Conservation (phyloP, 2,329 filamentous ascomycete genomes). For the Colletotrichum ledebouriae region DNA sequence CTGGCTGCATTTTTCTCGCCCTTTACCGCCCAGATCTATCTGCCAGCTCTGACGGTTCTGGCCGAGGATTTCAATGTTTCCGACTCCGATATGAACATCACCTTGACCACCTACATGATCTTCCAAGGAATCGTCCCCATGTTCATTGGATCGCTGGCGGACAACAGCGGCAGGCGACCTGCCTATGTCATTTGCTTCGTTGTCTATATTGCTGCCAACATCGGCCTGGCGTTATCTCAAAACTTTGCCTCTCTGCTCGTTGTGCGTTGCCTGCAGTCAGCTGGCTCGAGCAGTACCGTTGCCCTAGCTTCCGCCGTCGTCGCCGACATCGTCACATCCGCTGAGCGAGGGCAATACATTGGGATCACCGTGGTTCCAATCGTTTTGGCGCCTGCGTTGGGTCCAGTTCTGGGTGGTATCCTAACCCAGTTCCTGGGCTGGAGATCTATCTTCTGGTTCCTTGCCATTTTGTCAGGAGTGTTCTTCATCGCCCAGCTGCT, state of each 20-base stretch:
- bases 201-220: conserved; percentile 52
- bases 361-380: conserved; percentile 59
- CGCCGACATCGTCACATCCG: conserved; percentile 72
- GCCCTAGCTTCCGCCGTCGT: conserved; percentile 74
- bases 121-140: conserved; percentile 72
- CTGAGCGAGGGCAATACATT: conserved; percentile 55
- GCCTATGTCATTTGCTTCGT: conserved; percentile 56
- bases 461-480: conserved; percentile 48
- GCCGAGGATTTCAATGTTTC: conserved; percentile 62
- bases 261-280: conserved; percentile 67
- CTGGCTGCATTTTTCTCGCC: conserved; percentile 60
- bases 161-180: conserved; percentile 54
- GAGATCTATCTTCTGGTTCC: conserved; percentile 60
- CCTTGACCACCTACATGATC: conserved; percentile 69
- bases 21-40: conserved; percentile 65
- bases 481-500: conserved; percentile 54
- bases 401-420: conserved; percentile 57
- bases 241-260: conserved; percentile 65
- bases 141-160: conserved; percentile 60
- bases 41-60: conserved; percentile 64
- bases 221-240: conserved; percentile 65
- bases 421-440: conserved; percentile 54
- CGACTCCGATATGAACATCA: conserved; percentile 60
- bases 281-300: conserved; percentile 72
- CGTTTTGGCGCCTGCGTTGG: conserved; percentile 58